Evolutionary conservation across 2,329 filamentous ascomycete species (phyloP), one percentile per base, ranked within the genome.

Genomic region (Hypomyces rosellus): DNA sequence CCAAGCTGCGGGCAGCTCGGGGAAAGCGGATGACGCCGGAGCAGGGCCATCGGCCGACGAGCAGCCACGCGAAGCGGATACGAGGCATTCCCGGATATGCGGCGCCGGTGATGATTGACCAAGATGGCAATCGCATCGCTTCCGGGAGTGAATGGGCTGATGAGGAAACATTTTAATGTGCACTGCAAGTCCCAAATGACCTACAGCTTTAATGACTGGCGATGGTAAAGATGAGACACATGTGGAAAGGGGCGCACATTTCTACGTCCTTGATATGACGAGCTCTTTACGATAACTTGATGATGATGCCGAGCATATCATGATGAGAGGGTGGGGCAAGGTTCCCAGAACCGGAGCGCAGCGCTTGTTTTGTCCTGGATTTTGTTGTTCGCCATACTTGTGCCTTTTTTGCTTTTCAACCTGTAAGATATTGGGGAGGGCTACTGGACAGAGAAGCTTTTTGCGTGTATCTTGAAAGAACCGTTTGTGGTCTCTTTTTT

Each of bases 1-100:
- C 88, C 56, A 89, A 88, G 67, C 72, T 91, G 48, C 80, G 85
- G 51, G 83, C 84, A 33, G 77, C 84, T 5, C 79, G 82, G 34
- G 65, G 77, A 58, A 91, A 89, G 70, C 78, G 85, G 42, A 75
- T 80, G 53, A 74, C 72, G 18, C 74, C 75, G 12, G 79, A 81
- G 44, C 67, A 69, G 33, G 67, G 64, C 6, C 71, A 74, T 54
- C 63, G 65, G n/a, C 61, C 66, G 8, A 62, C 70, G 33, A 66
- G 68, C 45, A 72, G 68, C 59, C 72, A 76, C 54, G 59, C 69
- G 20, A 84, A 84, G 69, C 77, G 80, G 46, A 62, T 71, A 22
- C 74, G 77, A 30, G 80, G 78, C 0, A 63, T 82, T 12, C 77
- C 77, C 7, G 63, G 71, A 9, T 75, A 78, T 63, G 68, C 67